These are phyloP conservation scores for Diaporthe ilicicola DNA, from an alignment of 2,329 filamentous ascomycete genomes.

Conservation along the genomic window DNA sequence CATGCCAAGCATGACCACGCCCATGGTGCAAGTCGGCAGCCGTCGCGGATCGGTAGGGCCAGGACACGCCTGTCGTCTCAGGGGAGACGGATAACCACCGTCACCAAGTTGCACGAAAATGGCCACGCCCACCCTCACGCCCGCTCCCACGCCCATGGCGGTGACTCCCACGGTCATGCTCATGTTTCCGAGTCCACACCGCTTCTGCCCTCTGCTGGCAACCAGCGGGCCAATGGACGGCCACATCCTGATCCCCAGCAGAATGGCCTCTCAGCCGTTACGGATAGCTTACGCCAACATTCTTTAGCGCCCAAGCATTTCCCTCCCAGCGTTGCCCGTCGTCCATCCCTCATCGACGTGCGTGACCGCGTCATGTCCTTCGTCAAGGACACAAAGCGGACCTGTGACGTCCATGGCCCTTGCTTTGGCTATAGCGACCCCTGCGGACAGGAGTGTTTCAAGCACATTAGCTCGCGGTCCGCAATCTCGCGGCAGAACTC, in stretches of 20 bases:
- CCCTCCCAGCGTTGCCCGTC: slow-evolving; percentile 40
- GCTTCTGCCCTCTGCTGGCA: slow-evolving; percentile 47
- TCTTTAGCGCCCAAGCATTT: background rate
- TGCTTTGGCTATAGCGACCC: slow-evolving; percentile 73
- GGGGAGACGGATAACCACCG: slow-evolving; percentile 31
- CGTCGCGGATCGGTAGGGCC: slow-evolving; percentile 28
- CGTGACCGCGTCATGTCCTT: slow-evolving; percentile 69
- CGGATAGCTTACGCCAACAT: slow-evolving; percentile 39
- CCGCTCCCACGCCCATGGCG: slow-evolving; percentile 37
- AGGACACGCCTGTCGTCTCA: slow-evolving; percentile 32
- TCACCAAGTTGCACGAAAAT: slow-evolving; percentile 31
- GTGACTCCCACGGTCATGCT: background rate
- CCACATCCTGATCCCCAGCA: slow-evolving; percentile 38
- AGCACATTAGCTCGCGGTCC: slow-evolving; percentile 57
- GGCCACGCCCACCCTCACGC: slow-evolving; percentile 34
- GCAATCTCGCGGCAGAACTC: slow-evolving; percentile 45
- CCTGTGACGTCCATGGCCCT: slow-evolving; percentile 68
- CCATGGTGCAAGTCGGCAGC: slow-evolving; percentile 35
- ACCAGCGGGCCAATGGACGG: slow-evolving; percentile 38
- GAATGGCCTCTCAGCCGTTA: slow-evolving; percentile 41
- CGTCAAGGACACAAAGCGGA: slow-evolving; percentile 69
- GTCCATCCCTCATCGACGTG: slow-evolving; percentile 64
- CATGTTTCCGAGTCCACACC: slow-evolving; percentile 57
- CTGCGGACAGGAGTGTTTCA: slow-evolving; percentile 72
- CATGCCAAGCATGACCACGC: slow-evolving; percentile 40